Percentiles rank a stretch among this genome's conserved stretches.
Evolutionary conservation across 108 stramenopile genomes (phyloP).

Genomic region (Pelagomonas calceolata): DNA sequence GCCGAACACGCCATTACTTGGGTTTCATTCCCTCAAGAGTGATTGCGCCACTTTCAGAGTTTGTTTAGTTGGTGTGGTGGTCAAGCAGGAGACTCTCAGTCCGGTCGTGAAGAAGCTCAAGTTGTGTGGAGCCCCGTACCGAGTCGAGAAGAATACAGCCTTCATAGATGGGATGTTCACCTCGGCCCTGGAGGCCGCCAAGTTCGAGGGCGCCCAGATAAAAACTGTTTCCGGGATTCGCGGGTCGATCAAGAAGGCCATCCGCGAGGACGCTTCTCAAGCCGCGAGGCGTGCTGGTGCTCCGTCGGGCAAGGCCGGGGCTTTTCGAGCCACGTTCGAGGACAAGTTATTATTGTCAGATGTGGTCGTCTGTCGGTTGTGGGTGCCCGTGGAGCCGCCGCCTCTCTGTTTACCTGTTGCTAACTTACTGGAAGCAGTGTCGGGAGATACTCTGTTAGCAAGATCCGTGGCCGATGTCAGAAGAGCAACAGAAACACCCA

Average conservation of each 20-base stretch:
- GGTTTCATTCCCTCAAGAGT: slow-evolving; percentile 65
- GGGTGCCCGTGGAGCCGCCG: slow-evolving; percentile 89
- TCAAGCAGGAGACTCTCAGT: slow-evolving; percentile 85
- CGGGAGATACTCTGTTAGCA: slow-evolving; percentile 68
- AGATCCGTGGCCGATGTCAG: slow-evolving; percentile 80
- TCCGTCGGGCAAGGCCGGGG: slow-evolving; percentile 7
- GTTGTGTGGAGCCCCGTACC: slow-evolving; percentile 86
- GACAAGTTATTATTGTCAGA: slow-evolving; percentile 94
- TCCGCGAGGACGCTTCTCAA: slow-evolving; percentile 6
- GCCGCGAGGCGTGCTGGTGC: slow-evolving; percentile 11
- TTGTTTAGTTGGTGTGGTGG: slow-evolving; percentile 75
- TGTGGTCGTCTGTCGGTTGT: slow-evolving; percentile 89
- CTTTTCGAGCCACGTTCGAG: slow-evolving; percentile 95
- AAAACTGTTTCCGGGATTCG: slow-evolving; percentile 93
- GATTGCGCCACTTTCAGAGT: slow-evolving; percentile 79
- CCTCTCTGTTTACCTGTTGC: slow-evolving; percentile 93
- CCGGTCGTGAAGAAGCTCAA: slow-evolving; percentile 96
- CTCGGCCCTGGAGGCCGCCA: slow-evolving; percentile 85
- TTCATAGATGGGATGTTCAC: slow-evolving; percentile 99
- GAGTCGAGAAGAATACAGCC: slow-evolving; percentile 93
- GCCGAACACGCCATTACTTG: slow-evolving; percentile 90
- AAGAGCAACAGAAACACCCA: slow-evolving; percentile 68
- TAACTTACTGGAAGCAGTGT: slow-evolving; percentile 47
- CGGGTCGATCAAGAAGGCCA: slow-evolving; percentile 84
- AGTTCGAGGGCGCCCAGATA: slow-evolving; percentile 83